Evolutionary conservation across 139 green algal genomes (phyloP), one percentile per base, ranked within the genome.

Genomic region (Chlorella sp.): DNA sequence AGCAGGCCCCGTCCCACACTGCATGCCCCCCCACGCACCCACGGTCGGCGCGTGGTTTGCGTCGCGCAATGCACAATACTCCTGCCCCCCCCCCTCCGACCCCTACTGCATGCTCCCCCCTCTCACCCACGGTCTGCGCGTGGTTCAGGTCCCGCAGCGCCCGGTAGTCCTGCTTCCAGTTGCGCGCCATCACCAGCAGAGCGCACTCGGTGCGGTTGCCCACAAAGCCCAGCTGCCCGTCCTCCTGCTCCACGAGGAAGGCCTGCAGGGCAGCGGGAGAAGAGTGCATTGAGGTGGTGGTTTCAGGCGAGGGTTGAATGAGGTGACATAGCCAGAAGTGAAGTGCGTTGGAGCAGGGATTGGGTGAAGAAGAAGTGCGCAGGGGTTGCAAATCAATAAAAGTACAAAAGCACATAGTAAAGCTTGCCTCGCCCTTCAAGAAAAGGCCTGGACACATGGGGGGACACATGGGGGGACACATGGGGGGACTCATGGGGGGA

Each of bases 151-250:
- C 89, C 4, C 91, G 85, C 87, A 97, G 36, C 11, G 84, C 75
- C 34, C 88, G 81, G 92, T 98, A 99, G 83, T 96, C 88, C 39
- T 90, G 78, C 64, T 93, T 95, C 95, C 97, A 98, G 37, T 53
- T 90, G n/a, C 92, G 90, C 53, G 95, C 75, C 92, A 99, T 90
- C 88, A 97, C 91, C 57, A 99, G 94, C 91, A 99, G 92, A 71
- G 98, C 97, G 87, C 96, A 98, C 95, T 99, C 98, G 19, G 98
- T 99, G 77, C 97, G 93, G 91, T 98, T 99, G 91, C 97, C 98
- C 42, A 98, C 95, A 91, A 98, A 98, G 34, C 95, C 95, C 7
- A 97, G 83, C 19, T 73, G 60, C 2, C 81, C 88, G 32, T 91
- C 89, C 19, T 95, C 92, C 16, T 80, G 81, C 32, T 94, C 71